A percentile compares a stretch with the other conserved stretches of the same genome.
These are phyloP conservation scores for Mimosa bimucronata DNA, from an alignment of 306 rosid species.

Conservation along the genomic window DNA sequence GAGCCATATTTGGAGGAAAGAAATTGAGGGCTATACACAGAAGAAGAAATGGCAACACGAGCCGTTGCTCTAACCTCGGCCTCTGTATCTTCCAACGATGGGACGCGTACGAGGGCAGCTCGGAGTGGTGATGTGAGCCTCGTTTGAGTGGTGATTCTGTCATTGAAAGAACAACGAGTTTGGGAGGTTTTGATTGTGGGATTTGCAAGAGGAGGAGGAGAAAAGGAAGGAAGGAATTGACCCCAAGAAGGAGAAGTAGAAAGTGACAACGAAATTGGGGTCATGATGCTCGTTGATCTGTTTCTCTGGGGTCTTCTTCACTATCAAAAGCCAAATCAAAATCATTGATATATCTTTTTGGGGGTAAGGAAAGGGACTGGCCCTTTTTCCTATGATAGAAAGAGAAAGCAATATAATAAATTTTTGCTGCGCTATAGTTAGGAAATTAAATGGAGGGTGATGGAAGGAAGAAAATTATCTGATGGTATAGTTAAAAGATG, in stretches of 20 bases:
- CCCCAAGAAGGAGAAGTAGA: slow-evolving; percentile 19
- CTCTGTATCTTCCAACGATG: slow-evolving; percentile 45
- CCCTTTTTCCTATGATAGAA: too few species aligned
- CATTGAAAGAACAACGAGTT: slow-evolving; percentile 30
- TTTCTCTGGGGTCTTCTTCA: background rate
- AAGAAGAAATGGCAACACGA: slow-evolving; percentile 73
- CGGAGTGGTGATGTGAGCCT: slow-evolving; percentile 39
- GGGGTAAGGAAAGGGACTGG: background rate
- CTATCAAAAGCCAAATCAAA: background rate
- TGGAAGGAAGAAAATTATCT: too few species aligned
- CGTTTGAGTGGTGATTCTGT: slow-evolving; percentile 28
- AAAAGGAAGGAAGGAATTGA: background rate
- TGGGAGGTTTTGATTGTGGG: slow-evolving; percentile 14
- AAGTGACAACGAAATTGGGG: background rate
- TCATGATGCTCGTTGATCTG: slow-evolving; percentile 16
- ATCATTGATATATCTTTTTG: background rate
- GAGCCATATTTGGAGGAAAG: slow-evolving; percentile 65
- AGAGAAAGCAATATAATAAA: background rate
- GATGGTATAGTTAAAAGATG: too few species aligned
- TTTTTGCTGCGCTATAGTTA: too few species aligned
- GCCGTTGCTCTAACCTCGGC: slow-evolving; percentile 78
- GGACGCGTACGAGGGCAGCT: slow-evolving; percentile 53
- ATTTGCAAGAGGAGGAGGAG: slow-evolving; percentile 3
- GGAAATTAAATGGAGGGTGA: too few species aligned
- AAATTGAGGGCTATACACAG: slow-evolving; percentile 69